Base-by-base conservation (phyloP, 805 yeast genomes). In the Yarrowia bubula region DNA sequence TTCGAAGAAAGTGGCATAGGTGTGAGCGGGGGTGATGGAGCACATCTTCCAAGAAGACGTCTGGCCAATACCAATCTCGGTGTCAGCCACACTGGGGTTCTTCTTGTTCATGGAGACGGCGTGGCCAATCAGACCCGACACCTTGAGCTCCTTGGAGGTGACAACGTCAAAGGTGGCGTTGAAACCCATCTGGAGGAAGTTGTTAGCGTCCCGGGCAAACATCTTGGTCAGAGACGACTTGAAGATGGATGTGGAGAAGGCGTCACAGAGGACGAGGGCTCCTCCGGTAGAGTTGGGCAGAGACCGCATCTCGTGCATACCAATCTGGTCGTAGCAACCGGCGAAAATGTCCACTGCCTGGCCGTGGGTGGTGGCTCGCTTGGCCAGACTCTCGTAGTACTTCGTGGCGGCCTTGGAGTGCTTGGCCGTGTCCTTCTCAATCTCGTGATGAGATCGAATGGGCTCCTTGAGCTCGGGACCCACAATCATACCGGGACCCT, bases 261-360 rank as follows among this genome's bases (percentile, higher is more conserved):
- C 91, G 80, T 92, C 98, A 1, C 96, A 83, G 70, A 92, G 84
- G 39, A 92, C 84, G 66, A 92, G 78, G 18, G 86, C 86, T 76
- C 98, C 98, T 69, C 98, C 98, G 11, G 97, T 92, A 70, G 82
- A 81, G 75, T 88, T 86, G 66, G 95, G 84, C 68, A 92, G 79
- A 65, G 86, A 80, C 76, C 90, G 87, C 98, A 92, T 92, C 79
- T 92, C 98, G 70, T 86, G 86, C 81, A 92, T 84, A 73, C 98
- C 98, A 66, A 92, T 87, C 80, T 92, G 98, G 78, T 92, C 98
- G 76, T 90, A 91, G 79, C 97, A 91, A 67, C 97, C 97, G 28
- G 96, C 96, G 76, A 90, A 92, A 48, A 92, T 84, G 76, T 92
- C 97, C 66, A 92, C 86, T 31, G 91, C 84, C 71, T 89, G 93